These are phyloP conservation scores for Nevesoporus exiguus DNA, from an alignment of 768 basidiomycete genomes.

Conservation along the genomic window DNA sequence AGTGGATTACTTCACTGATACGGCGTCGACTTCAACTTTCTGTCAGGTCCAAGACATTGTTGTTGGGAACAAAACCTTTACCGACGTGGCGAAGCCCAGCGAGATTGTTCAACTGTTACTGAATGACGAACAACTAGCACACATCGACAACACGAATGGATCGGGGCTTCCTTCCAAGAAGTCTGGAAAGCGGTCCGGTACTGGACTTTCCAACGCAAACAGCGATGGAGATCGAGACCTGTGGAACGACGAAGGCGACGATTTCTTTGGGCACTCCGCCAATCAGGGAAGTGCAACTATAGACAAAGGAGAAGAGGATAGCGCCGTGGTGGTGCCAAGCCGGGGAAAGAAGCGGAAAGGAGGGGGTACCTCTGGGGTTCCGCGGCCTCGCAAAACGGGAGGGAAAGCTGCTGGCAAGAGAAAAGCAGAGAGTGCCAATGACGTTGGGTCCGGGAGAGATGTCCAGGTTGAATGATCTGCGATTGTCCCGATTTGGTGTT, in stretches of 20 bases:
- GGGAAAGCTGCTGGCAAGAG: constrained; percentile 32
- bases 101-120: constrained; percentile 94
- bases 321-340: constrained; percentile 20
- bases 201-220: constrained; percentile 31
- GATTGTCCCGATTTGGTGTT: constrained; percentile 12
- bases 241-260: constrained; percentile 86
- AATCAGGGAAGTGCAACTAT: constrained; percentile 16
- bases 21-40: neutral
- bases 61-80: constrained; percentile 94
- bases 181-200: constrained; percentile 34
- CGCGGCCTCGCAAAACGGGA: constrained; percentile 29
- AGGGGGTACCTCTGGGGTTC: constrained; percentile 14
- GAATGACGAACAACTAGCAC: constrained; percentile 90
- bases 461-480: constrained; percentile 24
- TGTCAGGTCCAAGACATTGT: constrained; percentile 96
- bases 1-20: constrained; percentile 17
- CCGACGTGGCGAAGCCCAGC: constrained; percentile 89
- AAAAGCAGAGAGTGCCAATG: constrained; percentile 26
- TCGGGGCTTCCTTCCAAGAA: constrained; percentile 35
- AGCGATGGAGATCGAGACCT: constrained; percentile 53
- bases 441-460: constrained; percentile 26
- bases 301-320: constrained; percentile 33
- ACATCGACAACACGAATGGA: constrained; percentile 49
- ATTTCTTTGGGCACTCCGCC: constrained; percentile 70
- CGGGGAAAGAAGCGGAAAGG: constrained; percentile 36